A percentile compares a stretch with the other conserved stretches of the same genome.
Evolutionary conservation across 78 protist genomes (phyloP).

Genomic region (Protostelium mycophagum): DNA sequence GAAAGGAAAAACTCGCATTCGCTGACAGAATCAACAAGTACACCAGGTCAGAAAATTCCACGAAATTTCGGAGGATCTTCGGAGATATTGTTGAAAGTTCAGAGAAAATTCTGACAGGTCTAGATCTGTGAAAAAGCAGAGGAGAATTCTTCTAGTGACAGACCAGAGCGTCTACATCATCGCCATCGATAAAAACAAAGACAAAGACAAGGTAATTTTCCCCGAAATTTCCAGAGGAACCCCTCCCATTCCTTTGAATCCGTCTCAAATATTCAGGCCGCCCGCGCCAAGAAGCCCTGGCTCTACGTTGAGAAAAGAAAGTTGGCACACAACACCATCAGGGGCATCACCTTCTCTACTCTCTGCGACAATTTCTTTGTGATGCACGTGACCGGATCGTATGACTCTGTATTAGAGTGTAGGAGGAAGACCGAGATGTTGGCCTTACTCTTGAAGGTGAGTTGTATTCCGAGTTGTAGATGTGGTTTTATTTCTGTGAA

Average conservation of each 20-base stretch:
- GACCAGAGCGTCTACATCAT: constrained; percentile 47
- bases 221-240: background rate
- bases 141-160: constrained; percentile 34
- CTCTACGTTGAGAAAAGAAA: constrained; percentile 48
- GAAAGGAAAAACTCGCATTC: constrained; percentile 49
- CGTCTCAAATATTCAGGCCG: too few relatives aligned
- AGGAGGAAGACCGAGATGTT: constrained; percentile 64
- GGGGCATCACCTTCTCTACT: constrained; percentile 9
- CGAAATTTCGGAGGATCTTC: too few relatives aligned
- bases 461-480: constrained; percentile 16
- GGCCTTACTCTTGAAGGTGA: constrained; percentile 34
- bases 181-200: constrained; percentile 64
- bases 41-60: too few relatives aligned
- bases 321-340: constrained; percentile 5
- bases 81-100: too few relatives aligned
- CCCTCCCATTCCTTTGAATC: background rate
- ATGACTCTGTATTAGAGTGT: constrained; percentile 53
- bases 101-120: too few relatives aligned
- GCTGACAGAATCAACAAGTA: constrained; percentile 36
- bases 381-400: constrained; percentile 26
- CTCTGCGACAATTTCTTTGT: constrained; percentile 38
- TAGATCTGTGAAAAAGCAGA: constrained; percentile 23
- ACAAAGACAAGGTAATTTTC: constrained; percentile 41
- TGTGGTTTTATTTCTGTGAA: constrained; percentile 17
- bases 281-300: constrained; percentile 58